Base-by-base conservation (phyloP, 495 filamentous ascomycete species). In the Penicillium herquei region DNA sequence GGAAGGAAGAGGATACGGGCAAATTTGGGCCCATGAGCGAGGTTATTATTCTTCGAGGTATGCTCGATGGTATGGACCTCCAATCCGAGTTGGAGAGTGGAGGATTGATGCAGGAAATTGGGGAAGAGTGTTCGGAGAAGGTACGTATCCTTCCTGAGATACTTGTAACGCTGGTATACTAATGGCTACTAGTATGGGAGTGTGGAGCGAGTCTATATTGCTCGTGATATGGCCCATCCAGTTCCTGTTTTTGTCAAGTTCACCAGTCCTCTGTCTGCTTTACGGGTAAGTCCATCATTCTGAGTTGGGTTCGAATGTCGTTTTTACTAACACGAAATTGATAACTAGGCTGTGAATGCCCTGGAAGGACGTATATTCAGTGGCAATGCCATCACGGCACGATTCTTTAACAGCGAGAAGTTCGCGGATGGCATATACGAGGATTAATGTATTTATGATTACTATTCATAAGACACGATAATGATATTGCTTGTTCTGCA, bases 221-320 rank as follows among this genome's bases (percentile, higher is more conserved):
- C 90, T 57, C 74, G 81, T 35, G 70, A 72, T 33, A 72, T 71
- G 12, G 78, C 71, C 3, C 68, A 74, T 11, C 73, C 79, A 34
- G 71, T 81, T 6, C 82, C 83, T 16, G 93, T 98, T 13, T 98
- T 94, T 73, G 88, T 98, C 61, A 88, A 93, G 71, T 98, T 98
- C 65, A 90, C 86, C 0, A 87, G 84, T 56, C 81, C 82, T 62
- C 70, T 96, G 46, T 90, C 86, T 40, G 94, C 91, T 40, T 64
- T 96, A 53, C 80, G 89, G 74, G 90, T 93, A 76, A 70, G 85
- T 79, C 17, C 42, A 0, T 33, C 33, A 31, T 12, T 58, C 14
- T 42, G 31, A 37, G 4, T 26, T 26, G 21, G 21, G 21, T 26
- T 26, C 21, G 21, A 26, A 26, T 2, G 2, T 58, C 26, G 16